Evolutionary conservation across 2,329 filamentous ascomycete species (phyloP), one percentile per base, ranked within the genome.

Genomic region (Metarhizium robertsii): DNA sequence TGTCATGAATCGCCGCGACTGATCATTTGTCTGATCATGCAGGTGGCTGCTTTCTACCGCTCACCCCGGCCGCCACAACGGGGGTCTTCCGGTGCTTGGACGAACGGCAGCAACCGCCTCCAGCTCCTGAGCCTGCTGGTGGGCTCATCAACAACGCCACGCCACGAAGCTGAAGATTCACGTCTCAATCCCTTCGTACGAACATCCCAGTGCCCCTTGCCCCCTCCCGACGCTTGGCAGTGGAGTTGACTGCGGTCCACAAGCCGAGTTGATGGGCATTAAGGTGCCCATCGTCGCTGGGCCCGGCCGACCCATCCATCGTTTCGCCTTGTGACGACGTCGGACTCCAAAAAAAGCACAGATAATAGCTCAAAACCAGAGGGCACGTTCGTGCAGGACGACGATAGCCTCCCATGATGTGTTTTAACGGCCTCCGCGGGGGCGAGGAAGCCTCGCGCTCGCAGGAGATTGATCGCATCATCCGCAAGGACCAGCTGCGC

Each of bases 401-500:
- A 46, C 43, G 43, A n/a, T 25, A 18, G 43, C 43, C 43, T 46
- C 43, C 30, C 1, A 48, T 29, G 45, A 48, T 48, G 45, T 48
- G 45, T 48, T 48, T 48, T 16, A 30, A 13, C 20, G 10, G 20
- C 25, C 7, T 30, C 20, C 45, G 45, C 16, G 45, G 20, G 45
- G 72, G 74, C 58, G 43, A 50, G 63, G 76, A 75, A 61, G 71
- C 69, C 32, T 74, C 77, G 58, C 82, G 81, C 65, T 85, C 83
- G 58, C 77, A 82, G 69, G 90, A 94, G 70, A 91, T 99, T 64
- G 94, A 99, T 69, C 89, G 87, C 73, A 76, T 83, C 65, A 83
- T 99, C 64, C 87, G 89, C 59, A 82, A 85, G 64, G 94, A 97
- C 75, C 90, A 92, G 76, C 96, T 92, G 80, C 81, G 80, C 62